Evolutionary conservation across 495 filamentous ascomycete genomes (phyloP), one percentile per base, ranked within the genome.

Genomic region (Venustampulla echinocandica): DNA sequence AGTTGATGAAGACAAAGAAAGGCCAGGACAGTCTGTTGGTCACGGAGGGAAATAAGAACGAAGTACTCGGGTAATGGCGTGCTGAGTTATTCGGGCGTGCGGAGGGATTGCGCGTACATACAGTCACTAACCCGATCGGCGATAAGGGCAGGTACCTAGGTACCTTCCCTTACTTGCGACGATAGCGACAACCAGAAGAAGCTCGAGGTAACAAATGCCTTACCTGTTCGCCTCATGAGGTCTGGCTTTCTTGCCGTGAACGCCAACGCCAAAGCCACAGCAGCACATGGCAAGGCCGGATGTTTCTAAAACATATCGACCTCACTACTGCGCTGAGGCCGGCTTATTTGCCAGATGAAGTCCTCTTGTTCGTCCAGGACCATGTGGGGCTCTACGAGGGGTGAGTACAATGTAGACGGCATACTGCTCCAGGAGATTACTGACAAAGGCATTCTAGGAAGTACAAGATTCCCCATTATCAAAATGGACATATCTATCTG

Each of bases 381-480:
- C 85, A 84, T 64, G 92, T 97, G 59, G 92, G 93, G 56, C 70
- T 99, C 52, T 99, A 99, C 68, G 86, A 96, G 73, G 92, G 93
- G 90, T 96, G 70, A 67, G 81, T 67, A 17, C 19, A 22, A 21
- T 13, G 15, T 19, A 46, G 22, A 41, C 14, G 2, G 35, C 13
- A 4, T 15, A 50, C 7, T 11, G 19, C 17, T n/a, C n/a, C 10
- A 22, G 15, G 11, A 28, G 13, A 7, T 50, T 23, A 24, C 35
- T 43, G 7, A 33, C 28, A 21, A 21, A 6, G 27, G 55, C 34
- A 44, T 47, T 35, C 18, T 51, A 95, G 90, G 49, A 97, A 95
- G 69, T 90, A 79, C 72, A 97, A 97, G 67, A 77, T 97, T 41
- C 84, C 88, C n/a, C 79, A 87, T 52, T 84, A 87, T 33, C 93